These are phyloP conservation scores for Phytophthora chlamydospora DNA, from an alignment of 352 stramenopile species.

Conservation along the genomic window DNA sequence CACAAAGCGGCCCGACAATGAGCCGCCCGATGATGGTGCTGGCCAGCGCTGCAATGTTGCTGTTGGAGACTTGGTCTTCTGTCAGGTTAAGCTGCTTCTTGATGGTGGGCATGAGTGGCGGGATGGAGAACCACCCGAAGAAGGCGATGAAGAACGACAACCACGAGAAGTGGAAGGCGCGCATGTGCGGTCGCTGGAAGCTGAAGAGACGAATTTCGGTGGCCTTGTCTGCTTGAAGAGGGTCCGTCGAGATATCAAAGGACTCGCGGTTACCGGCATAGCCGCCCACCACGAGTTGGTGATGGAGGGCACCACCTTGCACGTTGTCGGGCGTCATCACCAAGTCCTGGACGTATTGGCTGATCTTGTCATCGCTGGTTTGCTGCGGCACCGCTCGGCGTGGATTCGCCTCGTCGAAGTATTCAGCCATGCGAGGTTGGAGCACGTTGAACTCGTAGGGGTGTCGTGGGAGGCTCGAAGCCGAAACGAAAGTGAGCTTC, in stretches of 20 bases:
- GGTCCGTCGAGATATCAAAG: slow-evolving; percentile 37
- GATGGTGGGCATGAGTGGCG: slow-evolving; percentile 54
- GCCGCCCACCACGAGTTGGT: background rate
- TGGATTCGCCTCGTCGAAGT: slow-evolving; percentile 14
- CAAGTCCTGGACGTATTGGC: slow-evolving; percentile 6
- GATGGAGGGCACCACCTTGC: background rate
- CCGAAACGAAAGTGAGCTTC: slow-evolving; percentile 8
- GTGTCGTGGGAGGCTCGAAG: slow-evolving; percentile 2
- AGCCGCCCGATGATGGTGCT: slow-evolving; percentile 91
- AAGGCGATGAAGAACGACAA: slow-evolving; percentile 94
- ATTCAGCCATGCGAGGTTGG: slow-evolving; percentile 9
- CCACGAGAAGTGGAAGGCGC: slow-evolving; percentile 92
- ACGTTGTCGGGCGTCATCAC: background rate
- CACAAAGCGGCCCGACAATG: slow-evolving; percentile 89
- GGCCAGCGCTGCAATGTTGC: slow-evolving; percentile 87
- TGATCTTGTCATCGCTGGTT: slow-evolving; percentile 2
- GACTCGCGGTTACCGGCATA: slow-evolving; percentile 1
- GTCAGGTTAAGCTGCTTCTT: slow-evolving; percentile 80
- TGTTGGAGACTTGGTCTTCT: slow-evolving; percentile 85
- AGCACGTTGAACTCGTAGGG: too few relatives aligned
- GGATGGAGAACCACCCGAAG: slow-evolving; percentile 94
- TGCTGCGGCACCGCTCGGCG: background rate
- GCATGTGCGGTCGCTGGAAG: slow-evolving; percentile 89
- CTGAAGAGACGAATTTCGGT: slow-evolving; percentile 77
- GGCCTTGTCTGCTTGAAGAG: slow-evolving; percentile 32